These are phyloP conservation scores for Pythium folliculosum DNA, from an alignment of 352 stramenopile genomes.

Conservation along the genomic window DNA sequence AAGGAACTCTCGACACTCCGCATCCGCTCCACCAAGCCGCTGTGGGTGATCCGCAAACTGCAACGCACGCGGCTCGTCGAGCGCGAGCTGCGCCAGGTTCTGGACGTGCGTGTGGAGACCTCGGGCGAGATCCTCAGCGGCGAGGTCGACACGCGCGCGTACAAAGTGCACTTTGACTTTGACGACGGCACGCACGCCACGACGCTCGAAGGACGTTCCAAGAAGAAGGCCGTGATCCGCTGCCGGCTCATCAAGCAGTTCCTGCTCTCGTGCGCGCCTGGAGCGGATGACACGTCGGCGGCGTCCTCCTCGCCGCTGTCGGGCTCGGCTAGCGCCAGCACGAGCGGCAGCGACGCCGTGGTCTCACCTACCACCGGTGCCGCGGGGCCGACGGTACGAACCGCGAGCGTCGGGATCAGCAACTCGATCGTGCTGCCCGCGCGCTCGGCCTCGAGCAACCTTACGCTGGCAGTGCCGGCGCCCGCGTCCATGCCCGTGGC, in stretches of 20 bases:
- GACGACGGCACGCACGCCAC: conserved; percentile 54
- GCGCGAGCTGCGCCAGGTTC: conserved; percentile 53
- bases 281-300: neutral
- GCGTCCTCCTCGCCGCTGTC: conserved; percentile 2
- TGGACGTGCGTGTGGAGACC: conserved; percentile 64
- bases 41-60: conserved; percentile 42
- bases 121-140: conserved; percentile 60
- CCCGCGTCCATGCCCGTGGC: conserved; percentile 13
- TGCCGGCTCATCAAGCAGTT: conserved; percentile 67
- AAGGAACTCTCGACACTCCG: conserved; percentile 39
- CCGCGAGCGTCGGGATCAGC: neutral
- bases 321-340: conserved; percentile 6
- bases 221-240: conserved; percentile 53
- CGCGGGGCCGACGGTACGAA: neutral
- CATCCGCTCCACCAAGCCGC: conserved; percentile 53
- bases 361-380: neutral
- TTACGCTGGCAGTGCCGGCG: conserved; percentile 20
- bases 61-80: conserved; percentile 45
- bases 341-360: conserved; percentile 3
- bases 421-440: conserved; percentile 10
- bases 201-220: conserved; percentile 58
- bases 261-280: conserved; percentile 24
- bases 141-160: conserved; percentile 66
- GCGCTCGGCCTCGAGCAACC: conserved; percentile 22
- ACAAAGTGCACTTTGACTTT: conserved; percentile 79